Evolutionary conservation across 495 filamentous ascomycete species (phyloP).

Genomic region (Tuber umbilicatum): DNA sequence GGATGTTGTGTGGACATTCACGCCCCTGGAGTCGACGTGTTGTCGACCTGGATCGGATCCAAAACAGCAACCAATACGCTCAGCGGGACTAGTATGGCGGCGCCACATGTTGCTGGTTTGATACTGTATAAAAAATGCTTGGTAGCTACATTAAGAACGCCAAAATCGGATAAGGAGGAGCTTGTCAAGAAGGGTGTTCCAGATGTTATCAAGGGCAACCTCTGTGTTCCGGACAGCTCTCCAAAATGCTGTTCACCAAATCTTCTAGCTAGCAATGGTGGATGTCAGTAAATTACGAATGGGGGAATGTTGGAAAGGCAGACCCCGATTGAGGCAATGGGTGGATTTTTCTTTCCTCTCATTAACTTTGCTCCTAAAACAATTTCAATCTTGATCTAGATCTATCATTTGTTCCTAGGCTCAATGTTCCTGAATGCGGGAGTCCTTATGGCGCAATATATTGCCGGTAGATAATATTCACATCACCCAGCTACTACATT

Average conservation of each 20-base stretch:
- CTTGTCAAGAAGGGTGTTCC: not conserved
- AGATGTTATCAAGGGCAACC: conserved; percentile 5
- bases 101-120: conserved; percentile 17
- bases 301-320: not conserved
- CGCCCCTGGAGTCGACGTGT: conserved; percentile 45
- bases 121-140: conserved; percentile 26
- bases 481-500: not conserved
- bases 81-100: conserved; percentile 51
- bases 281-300: not conserved
- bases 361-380: not conserved
- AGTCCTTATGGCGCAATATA: not conserved
- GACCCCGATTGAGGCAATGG: not conserved
- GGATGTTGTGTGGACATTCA: conserved; percentile 43
- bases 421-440: not conserved
- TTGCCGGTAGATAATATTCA: not conserved
- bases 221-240: not conserved
- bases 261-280: conserved; percentile 11
- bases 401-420: not conserved
- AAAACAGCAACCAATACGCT: conserved; percentile 45
- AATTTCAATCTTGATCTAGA: not conserved
- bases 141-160: conserved; percentile 6
- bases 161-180: conserved; percentile 10
- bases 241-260: conserved; percentile 15
- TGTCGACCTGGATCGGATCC: conserved; percentile 44
- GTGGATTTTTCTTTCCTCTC: not conserved